Conservation (phyloP, 2,329 filamentous ascomycete species). For the Calycina herbarum region DNA sequence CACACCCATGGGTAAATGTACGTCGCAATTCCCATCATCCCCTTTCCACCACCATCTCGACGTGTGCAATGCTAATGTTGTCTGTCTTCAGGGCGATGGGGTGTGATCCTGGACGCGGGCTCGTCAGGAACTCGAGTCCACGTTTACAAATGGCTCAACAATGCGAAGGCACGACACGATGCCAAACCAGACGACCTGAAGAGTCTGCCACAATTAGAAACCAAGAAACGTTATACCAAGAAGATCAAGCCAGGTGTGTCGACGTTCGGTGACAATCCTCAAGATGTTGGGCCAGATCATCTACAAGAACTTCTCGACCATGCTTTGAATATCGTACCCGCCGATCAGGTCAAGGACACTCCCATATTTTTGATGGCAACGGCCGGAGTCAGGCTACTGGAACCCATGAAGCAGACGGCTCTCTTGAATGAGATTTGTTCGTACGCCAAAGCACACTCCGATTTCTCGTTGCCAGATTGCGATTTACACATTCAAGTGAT, state of each 20-base stretch:
- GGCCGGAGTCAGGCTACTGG: slow-evolving; percentile 87
- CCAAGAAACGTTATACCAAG: slow-evolving; percentile 84
- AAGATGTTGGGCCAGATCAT: slow-evolving; percentile 78
- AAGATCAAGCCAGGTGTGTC: slow-evolving; percentile 95
- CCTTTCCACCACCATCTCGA: neutral
- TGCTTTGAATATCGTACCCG: slow-evolving; percentile 75
- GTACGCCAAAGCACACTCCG: slow-evolving; percentile 74
- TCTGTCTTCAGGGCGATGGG: slow-evolving; percentile 59
- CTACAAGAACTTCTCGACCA: slow-evolving; percentile 78
- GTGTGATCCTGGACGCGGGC: slow-evolving; percentile 94
- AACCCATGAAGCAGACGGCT: slow-evolving; percentile 67
- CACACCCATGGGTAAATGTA: slow-evolving; percentile 38
- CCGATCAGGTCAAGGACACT: slow-evolving; percentile 75
- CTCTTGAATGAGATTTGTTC: slow-evolving; percentile 78
- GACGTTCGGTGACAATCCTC: slow-evolving; percentile 77
- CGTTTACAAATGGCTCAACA: slow-evolving; percentile 90
- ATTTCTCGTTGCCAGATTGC: slow-evolving; percentile 89
- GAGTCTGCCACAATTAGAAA: slow-evolving; percentile 75
- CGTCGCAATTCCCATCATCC: slow-evolving; percentile 12
- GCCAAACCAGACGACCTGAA: slow-evolving; percentile 61
- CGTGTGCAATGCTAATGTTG: neutral
- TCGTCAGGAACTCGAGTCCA: slow-evolving; percentile 96
- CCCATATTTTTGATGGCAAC: slow-evolving; percentile 95
- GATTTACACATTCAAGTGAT: slow-evolving; percentile 89
- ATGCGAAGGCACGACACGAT: slow-evolving; percentile 62